phyloP scores from a whole-genome alignment of 371 early-diverging fungal genomes.

The Rhizopus sp. region DNA sequence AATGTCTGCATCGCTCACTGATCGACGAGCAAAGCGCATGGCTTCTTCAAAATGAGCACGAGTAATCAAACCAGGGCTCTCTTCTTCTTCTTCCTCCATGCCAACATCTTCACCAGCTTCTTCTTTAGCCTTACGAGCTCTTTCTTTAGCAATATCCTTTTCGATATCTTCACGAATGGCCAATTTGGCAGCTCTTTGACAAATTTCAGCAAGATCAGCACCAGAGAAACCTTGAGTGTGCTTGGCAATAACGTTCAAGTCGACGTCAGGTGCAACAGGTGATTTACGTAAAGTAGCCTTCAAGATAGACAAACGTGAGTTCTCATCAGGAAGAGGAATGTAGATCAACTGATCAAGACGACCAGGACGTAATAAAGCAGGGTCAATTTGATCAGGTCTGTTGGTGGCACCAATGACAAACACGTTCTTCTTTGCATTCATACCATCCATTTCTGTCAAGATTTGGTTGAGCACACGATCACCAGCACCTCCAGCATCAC shows the following conservation, averaged over 20 bases:
- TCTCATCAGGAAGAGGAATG: constrained; percentile 97
- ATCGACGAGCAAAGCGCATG: constrained; percentile 96
- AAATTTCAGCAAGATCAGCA: constrained; percentile 99
- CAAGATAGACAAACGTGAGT: constrained; percentile 89
- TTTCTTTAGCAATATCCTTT: constrained; percentile 79
- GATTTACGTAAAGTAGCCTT: constrained; percentile 97
- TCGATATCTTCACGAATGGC: constrained; percentile 99
- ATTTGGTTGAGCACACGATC: constrained; percentile 99
- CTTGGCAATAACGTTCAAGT: constrained; percentile 88
- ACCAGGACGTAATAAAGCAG: constrained; percentile 82
- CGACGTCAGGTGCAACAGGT: constrained; percentile 87
- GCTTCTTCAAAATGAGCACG: constrained; percentile 98
- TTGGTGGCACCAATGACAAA: constrained; percentile 99
- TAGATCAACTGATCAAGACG: constrained; percentile 99
- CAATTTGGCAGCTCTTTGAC: constrained; percentile 99
- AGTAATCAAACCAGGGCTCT: constrained; percentile 93
- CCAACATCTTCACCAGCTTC: constrained; percentile 66
- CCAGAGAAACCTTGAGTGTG: constrained; percentile 98
- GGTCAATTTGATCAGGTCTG: constrained; percentile 48
- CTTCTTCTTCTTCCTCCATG: constrained; percentile 81
- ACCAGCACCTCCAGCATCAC: constrained; percentile 97
- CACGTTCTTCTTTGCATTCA: constrained; percentile 99
- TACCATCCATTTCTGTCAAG: constrained; percentile 99
- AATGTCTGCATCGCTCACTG: constrained; percentile 96
- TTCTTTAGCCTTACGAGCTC: constrained; percentile 69